A percentile compares a stretch with the other conserved stretches of the same genome.
Conservation (phyloP, 2,329 filamentous ascomycete species). For the Aspergillus persii region DNA sequence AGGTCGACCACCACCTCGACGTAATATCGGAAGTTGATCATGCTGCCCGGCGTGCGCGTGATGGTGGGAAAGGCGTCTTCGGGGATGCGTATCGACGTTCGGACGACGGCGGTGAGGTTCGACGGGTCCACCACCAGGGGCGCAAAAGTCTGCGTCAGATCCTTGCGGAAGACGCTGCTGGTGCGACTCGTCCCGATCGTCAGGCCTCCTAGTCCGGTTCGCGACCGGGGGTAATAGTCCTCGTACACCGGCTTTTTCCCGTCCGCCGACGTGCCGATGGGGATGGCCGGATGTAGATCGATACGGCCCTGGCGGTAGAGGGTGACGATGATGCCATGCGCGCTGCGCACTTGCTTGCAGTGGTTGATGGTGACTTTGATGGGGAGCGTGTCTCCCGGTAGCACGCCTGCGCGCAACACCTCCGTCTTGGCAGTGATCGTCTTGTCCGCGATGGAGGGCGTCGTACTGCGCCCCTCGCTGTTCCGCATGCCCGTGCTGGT, state of each 20-base stretch:
- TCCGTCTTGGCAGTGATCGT: conserved; percentile 87
- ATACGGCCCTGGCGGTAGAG: conserved; percentile 88
- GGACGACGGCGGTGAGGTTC: conserved; percentile 75
- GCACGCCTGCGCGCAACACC: conserved; percentile 74
- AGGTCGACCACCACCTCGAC: conserved; percentile 91
- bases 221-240: conserved; percentile 82
- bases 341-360: conserved; percentile 82
- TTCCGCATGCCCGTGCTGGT: conserved; percentile 38
- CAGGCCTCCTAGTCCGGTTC: conserved; percentile 80
- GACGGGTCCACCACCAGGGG: conserved; percentile 83
- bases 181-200: conserved; percentile 83
- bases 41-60: conserved; percentile 79
- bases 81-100: conserved; percentile 78
- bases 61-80: conserved; percentile 93
- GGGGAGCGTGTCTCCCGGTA: conserved; percentile 79
- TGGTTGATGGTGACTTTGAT: conserved; percentile 82
- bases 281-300: conserved; percentile 68
- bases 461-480: conserved; percentile 52
- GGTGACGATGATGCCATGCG: conserved; percentile 90
- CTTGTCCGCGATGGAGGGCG: conserved; percentile 60
- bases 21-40: conserved; percentile 94
- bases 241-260: conserved; percentile 70
- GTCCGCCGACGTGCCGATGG: conserved; percentile 61
- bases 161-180: conserved; percentile 91
- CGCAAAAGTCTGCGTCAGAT: conserved; percentile 82